These are phyloP conservation scores for Globisporangium nodosum DNA, from an alignment of 352 stramenopile species.

Conservation along the genomic window DNA sequence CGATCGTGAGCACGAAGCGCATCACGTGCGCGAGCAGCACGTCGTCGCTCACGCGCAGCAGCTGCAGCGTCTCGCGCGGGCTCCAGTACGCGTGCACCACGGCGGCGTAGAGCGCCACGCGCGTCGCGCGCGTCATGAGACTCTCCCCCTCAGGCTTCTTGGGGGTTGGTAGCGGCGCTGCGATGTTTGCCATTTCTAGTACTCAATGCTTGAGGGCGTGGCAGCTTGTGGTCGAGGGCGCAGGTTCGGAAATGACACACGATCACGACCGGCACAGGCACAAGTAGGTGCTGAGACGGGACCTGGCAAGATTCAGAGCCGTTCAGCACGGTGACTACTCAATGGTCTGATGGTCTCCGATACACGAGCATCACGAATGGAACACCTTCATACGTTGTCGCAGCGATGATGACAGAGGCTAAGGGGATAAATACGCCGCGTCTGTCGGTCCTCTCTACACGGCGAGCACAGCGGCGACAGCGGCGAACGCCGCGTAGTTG, in stretches of 20 bases:
- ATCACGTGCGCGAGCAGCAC: slow-evolving; percentile 46
- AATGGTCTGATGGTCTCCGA: too few species aligned
- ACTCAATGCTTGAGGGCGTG: not conserved
- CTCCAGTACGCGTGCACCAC: slow-evolving; percentile 42
- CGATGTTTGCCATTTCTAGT: not conserved
- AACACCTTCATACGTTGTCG: too few species aligned
- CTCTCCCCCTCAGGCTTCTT: not conserved
- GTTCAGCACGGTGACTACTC: not conserved
- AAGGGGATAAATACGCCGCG: not conserved
- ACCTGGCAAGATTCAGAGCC: not conserved
- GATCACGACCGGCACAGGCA: not conserved
- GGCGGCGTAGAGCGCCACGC: slow-evolving; percentile 33
- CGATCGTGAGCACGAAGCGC: slow-evolving; percentile 51
- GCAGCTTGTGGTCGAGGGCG: not conserved
- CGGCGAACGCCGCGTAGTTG: slow-evolving; percentile 38
- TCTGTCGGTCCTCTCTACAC: slow-evolving; percentile 10
- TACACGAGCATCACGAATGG: too few species aligned
- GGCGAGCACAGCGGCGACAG: slow-evolving; percentile 31
- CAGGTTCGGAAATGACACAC: not conserved
- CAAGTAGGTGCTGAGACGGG: too few species aligned
- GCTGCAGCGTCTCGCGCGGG: slow-evolving; percentile 36
- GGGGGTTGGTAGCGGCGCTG: not conserved
- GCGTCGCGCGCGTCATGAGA: slow-evolving; percentile 26
- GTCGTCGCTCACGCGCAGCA: slow-evolving; percentile 23
- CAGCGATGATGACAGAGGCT: too few species aligned